Evolutionary conservation across 1,284 basidiomycete genomes (phyloP), one percentile per base, ranked within the genome.

Genomic region (Mycosarcoma maydis): DNA sequence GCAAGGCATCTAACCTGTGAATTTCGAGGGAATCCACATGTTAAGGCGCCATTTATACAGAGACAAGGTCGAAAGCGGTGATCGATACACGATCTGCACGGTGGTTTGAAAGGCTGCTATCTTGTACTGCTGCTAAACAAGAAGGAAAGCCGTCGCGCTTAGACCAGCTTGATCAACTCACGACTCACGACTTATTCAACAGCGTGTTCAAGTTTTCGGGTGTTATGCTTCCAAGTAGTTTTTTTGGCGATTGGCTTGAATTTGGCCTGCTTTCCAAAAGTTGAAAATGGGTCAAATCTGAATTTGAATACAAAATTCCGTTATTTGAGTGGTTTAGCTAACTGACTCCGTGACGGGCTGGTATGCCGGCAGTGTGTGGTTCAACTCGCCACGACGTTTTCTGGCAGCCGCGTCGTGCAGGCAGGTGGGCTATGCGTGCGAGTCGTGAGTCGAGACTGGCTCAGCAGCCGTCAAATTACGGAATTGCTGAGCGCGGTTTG

Each of bases 241-340:
- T 14, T 8, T 14, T 30, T 2, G 2, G 29, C 2, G 14, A 30
- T 10, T 30, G 29, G 29, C 29, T 14, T 30, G 32, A 34, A 34
- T 6, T 34, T 34, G 13, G n/a, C 6, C 29, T 30, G 4, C 2
- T 30, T 30, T 30, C 14, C 29, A 2, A 30, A 30, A 30, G 14
- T 30, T 30, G 9, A 30, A 30, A n/a, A n/a, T n/a, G n/a, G n/a
- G 29, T 30, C 29, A 30, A 30, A 14, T n/a, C 29, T 30, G 32
- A 34, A 6, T 34, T 32, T 44, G 34, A 47, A 48, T 39, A 48
- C 27, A 38, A 39, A 39, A n/a, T 37, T 22, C 20, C n/a, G n/a
- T n/a, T n/a, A n/a, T n/a, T n/a, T n/a, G n/a, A n/a, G n/a, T n/a
- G n/a, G n/a, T n/a, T n/a, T n/a, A n/a, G n/a, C n/a, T n/a, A n/a